A percentile compares a stretch with the other conserved stretches of the same genome.
These are phyloP conservation scores for cucumber (Cucumis sativus) DNA, from an alignment of 306 rosid species.

Conservation along the genomic window DNA sequence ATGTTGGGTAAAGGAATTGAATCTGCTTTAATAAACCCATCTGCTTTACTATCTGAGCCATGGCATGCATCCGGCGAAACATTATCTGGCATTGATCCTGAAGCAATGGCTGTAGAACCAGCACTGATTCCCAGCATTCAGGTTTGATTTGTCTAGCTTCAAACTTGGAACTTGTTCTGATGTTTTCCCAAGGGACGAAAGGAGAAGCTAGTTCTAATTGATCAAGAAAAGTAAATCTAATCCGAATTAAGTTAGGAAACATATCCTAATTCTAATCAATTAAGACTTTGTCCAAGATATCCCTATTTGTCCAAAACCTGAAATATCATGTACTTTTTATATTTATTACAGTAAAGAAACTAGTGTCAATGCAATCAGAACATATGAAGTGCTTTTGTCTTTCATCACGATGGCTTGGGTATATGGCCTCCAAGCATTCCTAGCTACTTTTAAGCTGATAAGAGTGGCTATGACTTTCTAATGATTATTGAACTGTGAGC, in stretches of 20 bases:
- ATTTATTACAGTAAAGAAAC: background rate
- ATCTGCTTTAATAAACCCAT: slow-evolving; percentile 80
- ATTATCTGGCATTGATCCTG: slow-evolving; percentile 71
- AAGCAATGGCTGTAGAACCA: slow-evolving; percentile 90
- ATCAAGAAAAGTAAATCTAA: too few relatives aligned
- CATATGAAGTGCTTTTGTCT: background rate
- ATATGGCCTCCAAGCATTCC: background rate
- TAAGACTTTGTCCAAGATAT: too few relatives aligned
- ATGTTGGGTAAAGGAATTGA: slow-evolving; percentile 99
- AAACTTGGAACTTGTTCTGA: background rate
- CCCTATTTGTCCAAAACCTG: too few relatives aligned
- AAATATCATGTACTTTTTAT: background rate
- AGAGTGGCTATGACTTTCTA: background rate
- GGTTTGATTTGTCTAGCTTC: slow-evolving; percentile 30
- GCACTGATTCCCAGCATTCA: slow-evolving; percentile 67
- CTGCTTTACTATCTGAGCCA: slow-evolving; percentile 77
- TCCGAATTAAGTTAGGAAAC: too few relatives aligned
- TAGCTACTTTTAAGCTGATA: background rate
- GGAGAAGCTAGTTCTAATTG: too few relatives aligned
- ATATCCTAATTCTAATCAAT: too few relatives aligned
- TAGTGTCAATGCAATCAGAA: background rate
- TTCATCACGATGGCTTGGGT: background rate
- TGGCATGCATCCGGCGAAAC: slow-evolving; percentile 74
- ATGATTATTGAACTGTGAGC: background rate
- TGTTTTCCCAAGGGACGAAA: too few relatives aligned